A percentile compares a stretch with the other conserved stretches of the same genome.
These are phyloP conservation scores for Lachancea meyersii DNA, from an alignment of 805 yeast species.

Conservation along the genomic window DNA sequence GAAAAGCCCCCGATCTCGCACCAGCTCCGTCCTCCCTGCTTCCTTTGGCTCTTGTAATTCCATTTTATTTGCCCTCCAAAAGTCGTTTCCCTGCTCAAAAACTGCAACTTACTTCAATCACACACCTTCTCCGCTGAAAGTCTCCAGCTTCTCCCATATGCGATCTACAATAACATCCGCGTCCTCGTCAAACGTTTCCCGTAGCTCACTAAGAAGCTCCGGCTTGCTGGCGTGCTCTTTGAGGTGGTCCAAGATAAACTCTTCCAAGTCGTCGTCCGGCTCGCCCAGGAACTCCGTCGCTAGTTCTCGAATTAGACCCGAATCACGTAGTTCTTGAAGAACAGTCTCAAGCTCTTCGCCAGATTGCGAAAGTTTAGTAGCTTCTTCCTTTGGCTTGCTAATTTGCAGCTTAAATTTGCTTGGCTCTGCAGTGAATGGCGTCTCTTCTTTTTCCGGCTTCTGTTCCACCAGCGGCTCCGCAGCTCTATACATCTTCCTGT, in stretches of 20 bases:
- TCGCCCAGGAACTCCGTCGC: conserved; percentile 31
- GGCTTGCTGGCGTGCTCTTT: conserved; percentile 20
- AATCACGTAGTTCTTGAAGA: conserved; percentile 15
- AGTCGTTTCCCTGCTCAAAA: no score
- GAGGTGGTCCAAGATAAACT: conserved; percentile 28
- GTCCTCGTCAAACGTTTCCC: conserved; percentile 32
- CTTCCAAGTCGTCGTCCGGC: conserved; percentile 30
- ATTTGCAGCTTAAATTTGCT: conserved; percentile 26
- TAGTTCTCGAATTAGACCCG: conserved; percentile 25
- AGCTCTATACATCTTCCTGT: conserved; percentile 1
- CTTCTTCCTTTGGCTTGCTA: conserved; percentile 13
- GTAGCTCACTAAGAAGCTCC: conserved; percentile 22
- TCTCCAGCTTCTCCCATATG: conserved; percentile 22
- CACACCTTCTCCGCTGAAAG: background rate
- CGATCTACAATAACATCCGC: conserved; percentile 23
- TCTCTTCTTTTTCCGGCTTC: background rate
- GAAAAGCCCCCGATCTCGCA: no score
- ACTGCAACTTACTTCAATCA: no score
- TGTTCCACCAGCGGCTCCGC: background rate
- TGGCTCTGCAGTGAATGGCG: background rate
- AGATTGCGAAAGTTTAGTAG: background rate
- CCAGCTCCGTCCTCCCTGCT: no score
- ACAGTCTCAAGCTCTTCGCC: conserved; percentile 14
- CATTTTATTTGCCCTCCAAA: no score
- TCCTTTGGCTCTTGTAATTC: no score